Evolutionary conservation across 108 stramenopile genomes (phyloP).

Genomic region (Hondaea fermentalgiana): DNA sequence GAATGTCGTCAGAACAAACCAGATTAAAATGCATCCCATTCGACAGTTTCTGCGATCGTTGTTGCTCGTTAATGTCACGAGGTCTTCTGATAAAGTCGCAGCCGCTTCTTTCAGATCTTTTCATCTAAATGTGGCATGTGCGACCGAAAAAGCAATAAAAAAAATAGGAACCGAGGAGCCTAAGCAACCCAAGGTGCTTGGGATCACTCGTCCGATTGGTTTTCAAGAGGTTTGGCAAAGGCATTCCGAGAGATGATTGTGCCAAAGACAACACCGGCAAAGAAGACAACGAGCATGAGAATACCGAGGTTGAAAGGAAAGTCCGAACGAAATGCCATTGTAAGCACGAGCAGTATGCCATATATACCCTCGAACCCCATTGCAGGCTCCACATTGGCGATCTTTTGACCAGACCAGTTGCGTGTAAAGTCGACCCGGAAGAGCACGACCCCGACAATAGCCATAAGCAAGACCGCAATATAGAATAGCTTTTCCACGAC

Average conservation of each 20-base stretch:
- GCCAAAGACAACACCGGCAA: neutral
- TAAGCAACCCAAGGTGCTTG: too few relatives aligned
- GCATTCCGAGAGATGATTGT: neutral
- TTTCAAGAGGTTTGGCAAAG: neutral
- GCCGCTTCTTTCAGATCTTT: too few relatives aligned
- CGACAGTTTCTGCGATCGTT: too few relatives aligned
- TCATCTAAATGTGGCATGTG: too few relatives aligned
- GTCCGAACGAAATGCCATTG: slow-evolving; percentile 7
- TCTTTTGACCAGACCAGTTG: neutral
- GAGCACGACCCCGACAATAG: neutral
- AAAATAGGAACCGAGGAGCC: too few relatives aligned
- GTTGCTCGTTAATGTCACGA: too few relatives aligned
- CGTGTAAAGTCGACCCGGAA: neutral
- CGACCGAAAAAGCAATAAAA: too few relatives aligned
- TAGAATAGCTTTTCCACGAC: slow-evolving; percentile 6
- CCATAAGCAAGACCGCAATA: neutral
- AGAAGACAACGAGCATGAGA: slow-evolving; percentile 8
- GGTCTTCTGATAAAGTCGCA: too few relatives aligned
- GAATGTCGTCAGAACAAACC: too few relatives aligned
- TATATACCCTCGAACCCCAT: slow-evolving; percentile 11
- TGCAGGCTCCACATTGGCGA: slow-evolving; percentile 3
- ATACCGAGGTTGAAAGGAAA: slow-evolving; percentile 1
- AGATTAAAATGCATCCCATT: too few relatives aligned
- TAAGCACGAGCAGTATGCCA: neutral
- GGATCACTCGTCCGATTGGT: too few relatives aligned